Base-by-base conservation (phyloP, 2,329 filamentous ascomycete genomes). In the Cadophora luteo-olivacea region DNA sequence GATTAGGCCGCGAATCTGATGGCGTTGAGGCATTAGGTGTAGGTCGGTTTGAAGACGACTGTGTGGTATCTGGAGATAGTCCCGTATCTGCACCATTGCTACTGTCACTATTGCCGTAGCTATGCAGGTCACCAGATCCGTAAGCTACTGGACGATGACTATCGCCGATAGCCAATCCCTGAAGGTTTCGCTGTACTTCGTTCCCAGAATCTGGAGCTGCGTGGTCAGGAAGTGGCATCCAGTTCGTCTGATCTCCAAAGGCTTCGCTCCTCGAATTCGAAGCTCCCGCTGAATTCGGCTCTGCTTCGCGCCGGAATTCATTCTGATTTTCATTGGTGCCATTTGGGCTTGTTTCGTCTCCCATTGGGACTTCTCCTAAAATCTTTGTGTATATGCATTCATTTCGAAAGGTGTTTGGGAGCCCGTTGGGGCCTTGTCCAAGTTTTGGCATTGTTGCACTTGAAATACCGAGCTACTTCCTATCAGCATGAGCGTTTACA, bases 21-120 rank as follows among this genome's bases (percentile, higher is more conserved):
- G 81, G 77, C 7, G 79, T 80, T 73, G 84, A 87, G 4, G 87
- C 89, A 73, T 86, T 89, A 3, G 87, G 87, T 12, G 87, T 89
- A 25, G 83, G 86, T n/a, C 84, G 80, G 69, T 82, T 86, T 2
- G 86, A 88, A 60, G 61, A 66, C 22, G 73, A 75, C 48, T 71
- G 61, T 41, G 64, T 51, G 1, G 74, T 73, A 45, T 73, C 73
- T 29, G 74, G 74, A 36, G 75, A 77, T 9, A 72, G 61, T 16
- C 74, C 71, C 1, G 69, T 61, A 32, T 76, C 74, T 8, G 64
- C 70, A 25, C 79, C 79, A 19, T 80, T 84, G 64, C 78, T 80
- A 52, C 77, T 78, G n/a, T 83, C 83, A 24, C 78, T 79, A 11
- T 80, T 78, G 11, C 77, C 81, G 68, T 83, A 86, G 24, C 48